Percentiles rank a stretch among this genome's conserved stretches.
Conservation (phyloP, 2,329 filamentous ascomycete genomes). For the Diaporthe destruens region DNA sequence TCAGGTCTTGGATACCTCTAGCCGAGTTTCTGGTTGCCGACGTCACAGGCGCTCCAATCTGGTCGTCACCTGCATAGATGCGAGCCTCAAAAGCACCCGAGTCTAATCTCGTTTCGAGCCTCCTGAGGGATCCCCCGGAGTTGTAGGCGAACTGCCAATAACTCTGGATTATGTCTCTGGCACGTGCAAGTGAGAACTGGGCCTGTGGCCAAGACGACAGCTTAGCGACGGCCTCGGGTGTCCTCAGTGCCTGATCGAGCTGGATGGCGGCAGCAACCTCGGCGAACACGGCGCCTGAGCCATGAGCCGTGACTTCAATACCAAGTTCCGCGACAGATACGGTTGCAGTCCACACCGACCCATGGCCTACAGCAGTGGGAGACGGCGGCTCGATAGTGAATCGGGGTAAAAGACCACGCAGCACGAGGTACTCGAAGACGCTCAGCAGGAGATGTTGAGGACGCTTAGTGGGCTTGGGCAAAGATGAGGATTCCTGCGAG, state of each 20-base stretch:
- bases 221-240: background rate
- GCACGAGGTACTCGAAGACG: background rate
- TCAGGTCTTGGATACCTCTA: background rate
- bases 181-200: background rate
- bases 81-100: slow-evolving; percentile 10
- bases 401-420: slow-evolving; percentile 25
- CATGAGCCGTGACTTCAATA: slow-evolving; percentile 2
- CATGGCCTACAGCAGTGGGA: background rate
- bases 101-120: background rate
- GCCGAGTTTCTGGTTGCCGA: background rate
- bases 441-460: background rate
- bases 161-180: background rate
- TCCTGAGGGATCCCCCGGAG: background rate
- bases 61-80: background rate
- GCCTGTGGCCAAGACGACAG: background rate
- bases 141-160: slow-evolving; percentile 23
- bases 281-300: background rate
- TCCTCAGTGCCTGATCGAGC: slow-evolving; percentile 18
- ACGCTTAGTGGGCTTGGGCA: background rate
- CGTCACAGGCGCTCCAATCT: slow-evolving; percentile 1
- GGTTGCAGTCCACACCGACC: slow-evolving; percentile 4
- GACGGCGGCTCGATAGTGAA: background rate
- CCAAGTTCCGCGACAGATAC: slow-evolving; percentile 21
- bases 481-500: background rate
- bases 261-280: slow-evolving; percentile 31